Percentiles rank a stretch among this genome's conserved stretches.
Evolutionary conservation across 2,329 filamentous ascomycete species (phyloP).

Genomic region (Diaporthe sp.): DNA sequence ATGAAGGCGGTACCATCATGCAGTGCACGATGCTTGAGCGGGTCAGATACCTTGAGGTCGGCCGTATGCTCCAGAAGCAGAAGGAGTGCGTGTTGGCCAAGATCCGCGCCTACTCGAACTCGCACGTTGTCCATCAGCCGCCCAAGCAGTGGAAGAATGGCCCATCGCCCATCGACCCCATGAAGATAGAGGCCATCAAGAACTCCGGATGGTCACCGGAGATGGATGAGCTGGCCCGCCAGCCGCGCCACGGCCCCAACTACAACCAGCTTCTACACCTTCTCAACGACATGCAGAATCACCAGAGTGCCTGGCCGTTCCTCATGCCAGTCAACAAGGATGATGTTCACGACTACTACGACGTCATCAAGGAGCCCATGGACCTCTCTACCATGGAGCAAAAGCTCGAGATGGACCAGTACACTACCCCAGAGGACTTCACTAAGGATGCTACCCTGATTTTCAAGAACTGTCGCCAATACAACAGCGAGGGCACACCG

Average conservation of each 20-base stretch:
- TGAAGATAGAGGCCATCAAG: slow-evolving; percentile 89
- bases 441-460: slow-evolving; percentile 89
- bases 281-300: slow-evolving; percentile 95
- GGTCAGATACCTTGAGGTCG: slow-evolving; percentile 92
- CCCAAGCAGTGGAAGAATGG: slow-evolving; percentile 88
- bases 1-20: slow-evolving; percentile 99
- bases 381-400: slow-evolving; percentile 95
- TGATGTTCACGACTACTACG: slow-evolving; percentile 98
- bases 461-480: slow-evolving; percentile 94
- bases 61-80: slow-evolving; percentile 96
- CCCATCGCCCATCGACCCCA: slow-evolving; percentile 82
- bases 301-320: slow-evolving; percentile 95
- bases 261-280: slow-evolving; percentile 95
- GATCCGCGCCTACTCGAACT: slow-evolving; percentile 91
- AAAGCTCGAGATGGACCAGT: slow-evolving; percentile 94
- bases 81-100: slow-evolving; percentile 96
- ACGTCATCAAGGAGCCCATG: slow-evolving; percentile 98
- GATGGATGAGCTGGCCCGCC: slow-evolving; percentile 96
- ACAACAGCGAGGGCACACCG: slow-evolving; percentile 95
- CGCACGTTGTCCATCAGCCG: slow-evolving; percentile 87
- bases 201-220: slow-evolving; percentile 95
- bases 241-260: slow-evolving; percentile 95
- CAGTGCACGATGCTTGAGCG: slow-evolving; percentile 97
- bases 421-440: slow-evolving; percentile 92
- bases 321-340: slow-evolving; percentile 93